These are phyloP conservation scores for Leccinellum luteum DNA, from an alignment of 768 basidiomycete genomes.

Conservation along the genomic window DNA sequence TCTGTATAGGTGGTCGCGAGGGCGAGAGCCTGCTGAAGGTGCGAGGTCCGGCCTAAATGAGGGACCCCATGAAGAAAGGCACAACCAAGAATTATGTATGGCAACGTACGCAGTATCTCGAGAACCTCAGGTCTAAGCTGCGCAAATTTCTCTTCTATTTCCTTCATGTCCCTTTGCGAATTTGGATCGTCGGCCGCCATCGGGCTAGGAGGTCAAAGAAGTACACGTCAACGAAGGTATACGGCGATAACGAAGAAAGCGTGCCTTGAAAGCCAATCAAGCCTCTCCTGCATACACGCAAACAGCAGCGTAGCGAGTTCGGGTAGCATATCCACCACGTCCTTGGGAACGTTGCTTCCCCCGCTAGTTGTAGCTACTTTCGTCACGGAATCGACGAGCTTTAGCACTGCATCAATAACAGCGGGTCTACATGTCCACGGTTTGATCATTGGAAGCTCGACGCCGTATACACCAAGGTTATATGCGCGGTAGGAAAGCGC, in stretches of 20 bases:
- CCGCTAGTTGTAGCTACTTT: conserved; percentile 21
- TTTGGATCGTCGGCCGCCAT: conserved; percentile 47
- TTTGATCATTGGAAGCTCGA: conserved; percentile 64
- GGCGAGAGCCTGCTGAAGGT: conserved; percentile 67
- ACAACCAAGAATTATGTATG: not conserved
- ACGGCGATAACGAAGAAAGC: not conserved
- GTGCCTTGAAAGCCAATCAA: conserved; percentile 67
- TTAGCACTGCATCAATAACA: conserved; percentile 65
- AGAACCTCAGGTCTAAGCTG: conserved; percentile 74
- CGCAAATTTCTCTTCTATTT: conserved; percentile 64
- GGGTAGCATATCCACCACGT: conserved; percentile 56
- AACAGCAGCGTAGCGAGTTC: conserved; percentile 64
- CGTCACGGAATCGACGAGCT: conserved; percentile 68
- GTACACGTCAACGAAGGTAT: not conserved
- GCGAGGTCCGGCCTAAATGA: conserved; percentile 58
- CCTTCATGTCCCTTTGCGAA: conserved; percentile 52
- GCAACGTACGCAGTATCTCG: conserved; percentile 71
- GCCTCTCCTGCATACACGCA: conserved; percentile 61
- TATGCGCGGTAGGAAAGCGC: conserved; percentile 74
- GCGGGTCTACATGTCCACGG: conserved; percentile 80
- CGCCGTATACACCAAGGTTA: conserved; percentile 72
- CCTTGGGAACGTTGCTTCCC: conserved; percentile 20
- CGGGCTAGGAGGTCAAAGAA: conserved; percentile 33
- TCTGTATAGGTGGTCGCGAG: conserved; percentile 88
- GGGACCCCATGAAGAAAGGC: not conserved